Conservation (phyloP, 805 yeast species). For the Wickerhamiella occidentalis region DNA sequence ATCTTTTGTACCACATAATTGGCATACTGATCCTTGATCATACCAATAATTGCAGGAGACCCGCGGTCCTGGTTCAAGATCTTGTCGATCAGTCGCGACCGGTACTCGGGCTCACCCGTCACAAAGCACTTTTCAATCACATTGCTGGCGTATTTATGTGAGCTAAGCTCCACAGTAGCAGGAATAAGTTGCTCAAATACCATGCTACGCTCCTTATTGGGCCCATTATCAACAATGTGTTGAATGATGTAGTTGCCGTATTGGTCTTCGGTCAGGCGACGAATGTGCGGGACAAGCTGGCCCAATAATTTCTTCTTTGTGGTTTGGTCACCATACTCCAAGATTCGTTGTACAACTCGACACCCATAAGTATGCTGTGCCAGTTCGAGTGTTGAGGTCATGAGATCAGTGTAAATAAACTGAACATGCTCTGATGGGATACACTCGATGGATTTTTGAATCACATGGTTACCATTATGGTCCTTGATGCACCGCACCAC, state of each 20-base stretch:
- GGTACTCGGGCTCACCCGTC: conserved; percentile 52
- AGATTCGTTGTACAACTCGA: conserved; percentile 83
- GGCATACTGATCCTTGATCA: conserved; percentile 98
- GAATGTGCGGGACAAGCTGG: conserved; percentile 62
- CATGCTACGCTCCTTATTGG: conserved; percentile 40
- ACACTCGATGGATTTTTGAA: conserved; percentile 85
- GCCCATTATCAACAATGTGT: conserved; percentile 81
- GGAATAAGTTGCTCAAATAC: conserved; percentile 60
- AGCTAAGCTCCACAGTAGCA: conserved; percentile 68
- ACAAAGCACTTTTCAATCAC: conserved; percentile 91
- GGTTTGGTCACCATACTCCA: conserved; percentile 58
- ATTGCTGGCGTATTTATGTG: conserved; percentile 94
- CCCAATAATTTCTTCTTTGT: conserved; percentile 57
- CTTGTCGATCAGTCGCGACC: conserved; percentile 49
- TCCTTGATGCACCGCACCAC: conserved; percentile 70
- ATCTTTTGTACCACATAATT: conserved; percentile 93
- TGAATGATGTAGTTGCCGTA: conserved; percentile 97
- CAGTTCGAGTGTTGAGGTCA: conserved; percentile 56
- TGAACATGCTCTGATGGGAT: conserved; percentile 59
- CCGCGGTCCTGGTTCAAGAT: conserved; percentile 32
- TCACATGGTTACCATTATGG: conserved; percentile 96
- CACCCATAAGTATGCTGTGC: conserved; percentile 97
- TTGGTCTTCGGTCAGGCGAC: conserved; percentile 80
- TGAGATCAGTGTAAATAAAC: conserved; percentile 60
- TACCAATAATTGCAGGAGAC: conserved; percentile 51